These are phyloP conservation scores for Hibiscus trionum DNA, from an alignment of 345 rosid species.

Conservation along the genomic window DNA sequence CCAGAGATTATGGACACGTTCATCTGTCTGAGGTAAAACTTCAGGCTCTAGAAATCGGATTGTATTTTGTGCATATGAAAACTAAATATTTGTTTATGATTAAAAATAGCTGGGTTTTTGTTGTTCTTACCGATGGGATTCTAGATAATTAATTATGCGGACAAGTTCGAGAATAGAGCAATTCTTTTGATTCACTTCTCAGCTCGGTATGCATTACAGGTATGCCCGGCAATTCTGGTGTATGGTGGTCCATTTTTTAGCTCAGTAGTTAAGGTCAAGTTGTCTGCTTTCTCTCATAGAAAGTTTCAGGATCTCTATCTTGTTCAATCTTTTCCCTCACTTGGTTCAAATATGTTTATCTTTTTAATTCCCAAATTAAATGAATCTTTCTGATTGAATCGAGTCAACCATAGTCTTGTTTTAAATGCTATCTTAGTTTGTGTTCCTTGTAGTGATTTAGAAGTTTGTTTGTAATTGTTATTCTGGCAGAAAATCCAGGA, in stretches of 20 bases:
- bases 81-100: not conserved
- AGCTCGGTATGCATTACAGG: slow-evolving; percentile 72
- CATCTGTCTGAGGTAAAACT: slow-evolving; percentile 71
- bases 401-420: not conserved
- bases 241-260: not conserved
- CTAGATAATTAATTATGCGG: slow-evolving; percentile 63
- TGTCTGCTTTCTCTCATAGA: not conserved
- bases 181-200: slow-evolving; percentile 91
- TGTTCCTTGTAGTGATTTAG: slow-evolving; percentile 1
- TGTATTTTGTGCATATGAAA: not conserved
- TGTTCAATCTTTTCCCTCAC: not conserved
- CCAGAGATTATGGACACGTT: slow-evolving; percentile 85
- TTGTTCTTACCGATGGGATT: slow-evolving; percentile 6
- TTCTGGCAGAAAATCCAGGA: slow-evolving; percentile 53
- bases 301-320: not conserved
- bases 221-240: slow-evolving; percentile 19
- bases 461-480: not conserved
- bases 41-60: slow-evolving; percentile 3
- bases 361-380: too few species aligned
- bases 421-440: not conserved
- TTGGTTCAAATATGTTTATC: not conserved
- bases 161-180: slow-evolving; percentile 69
- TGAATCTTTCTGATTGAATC: not conserved
- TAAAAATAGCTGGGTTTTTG: slow-evolving; percentile 1
- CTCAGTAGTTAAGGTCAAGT: not conserved